phyloP scores from a whole-genome alignment of 140 eudicot genomes.

The Erigeron philadelphicus region DNA sequence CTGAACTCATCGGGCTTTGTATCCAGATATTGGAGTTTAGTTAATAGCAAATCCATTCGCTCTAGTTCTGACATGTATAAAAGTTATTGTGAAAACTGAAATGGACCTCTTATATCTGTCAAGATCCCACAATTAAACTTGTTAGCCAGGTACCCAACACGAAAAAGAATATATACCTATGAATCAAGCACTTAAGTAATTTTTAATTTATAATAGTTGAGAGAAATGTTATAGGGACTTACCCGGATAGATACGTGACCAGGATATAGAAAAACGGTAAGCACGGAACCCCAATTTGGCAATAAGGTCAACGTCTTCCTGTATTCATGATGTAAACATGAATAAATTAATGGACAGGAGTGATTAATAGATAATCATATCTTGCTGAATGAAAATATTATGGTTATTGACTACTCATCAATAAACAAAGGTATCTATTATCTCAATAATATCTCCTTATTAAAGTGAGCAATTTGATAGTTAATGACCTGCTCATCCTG shows the following conservation, averaged over 20 bases:
- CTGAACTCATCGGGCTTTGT: not conserved
- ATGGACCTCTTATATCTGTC: conserved; percentile 10
- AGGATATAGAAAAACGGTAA: conserved; percentile 72
- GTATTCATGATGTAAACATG: conserved; percentile 26
- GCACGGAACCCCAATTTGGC: conserved; percentile 61
- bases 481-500: not conserved
- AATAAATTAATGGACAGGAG: conserved; percentile 16
- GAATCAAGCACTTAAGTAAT: conserved; percentile 19
- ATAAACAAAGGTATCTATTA: not conserved
- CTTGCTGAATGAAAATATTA: conserved; percentile 2
- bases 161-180: conserved; percentile 1
- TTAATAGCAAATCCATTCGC: not conserved
- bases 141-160: not conserved
- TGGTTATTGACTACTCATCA: conserved; percentile 18
- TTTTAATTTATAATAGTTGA: too few species aligned
- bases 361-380: not conserved
- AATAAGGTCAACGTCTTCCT: conserved; percentile 77
- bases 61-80: conserved; percentile 1
- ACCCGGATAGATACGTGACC: conserved; percentile 85
- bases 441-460: conserved; percentile 2
- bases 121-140: not conserved
- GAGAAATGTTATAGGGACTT: conserved; percentile 3
- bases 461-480: not conserved
- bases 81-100: conserved; percentile 7
- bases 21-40: not conserved